Evolutionary conservation across 2,329 filamentous ascomycete species (phyloP).

Genomic region (Pestalotiopsis sp.): DNA sequence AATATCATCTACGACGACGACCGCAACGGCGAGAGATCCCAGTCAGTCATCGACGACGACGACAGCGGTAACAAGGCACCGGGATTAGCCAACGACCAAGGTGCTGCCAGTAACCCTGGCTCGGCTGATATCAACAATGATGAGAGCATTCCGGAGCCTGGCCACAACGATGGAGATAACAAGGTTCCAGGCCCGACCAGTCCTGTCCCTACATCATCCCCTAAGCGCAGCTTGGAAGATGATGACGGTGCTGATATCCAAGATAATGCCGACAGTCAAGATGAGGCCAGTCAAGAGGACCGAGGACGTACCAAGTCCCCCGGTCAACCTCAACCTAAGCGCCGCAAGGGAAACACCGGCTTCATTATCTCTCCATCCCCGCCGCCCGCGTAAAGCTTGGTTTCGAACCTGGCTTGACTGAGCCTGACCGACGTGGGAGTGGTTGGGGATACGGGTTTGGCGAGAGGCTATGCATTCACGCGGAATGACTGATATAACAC

Average conservation of each 20-base stretch:
- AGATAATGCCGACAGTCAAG: background rate
- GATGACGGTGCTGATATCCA: background rate
- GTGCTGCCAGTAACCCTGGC: no score
- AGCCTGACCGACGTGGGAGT: no score
- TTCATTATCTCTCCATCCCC: background rate
- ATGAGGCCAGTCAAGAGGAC: background rate
- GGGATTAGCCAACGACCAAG: background rate
- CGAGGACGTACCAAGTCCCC: background rate
- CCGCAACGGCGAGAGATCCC: background rate
- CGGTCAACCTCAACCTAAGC: background rate
- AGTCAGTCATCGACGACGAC: background rate
- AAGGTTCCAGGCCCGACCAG: background rate
- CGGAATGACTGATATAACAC: no score
- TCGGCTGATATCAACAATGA: no score
- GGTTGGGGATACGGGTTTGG: no score
- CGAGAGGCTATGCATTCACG: no score
- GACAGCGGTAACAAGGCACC: background rate
- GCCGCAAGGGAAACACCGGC: background rate
- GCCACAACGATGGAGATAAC: background rate
- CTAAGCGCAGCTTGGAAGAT: background rate
- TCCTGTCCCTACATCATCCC: background rate
- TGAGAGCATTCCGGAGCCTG: no score
- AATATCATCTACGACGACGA: background rate
- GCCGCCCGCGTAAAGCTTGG: no score
- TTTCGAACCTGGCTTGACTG: no score